Conservation (phyloP, 139 green algal genomes). For the Dunaliella sp. region DNA sequence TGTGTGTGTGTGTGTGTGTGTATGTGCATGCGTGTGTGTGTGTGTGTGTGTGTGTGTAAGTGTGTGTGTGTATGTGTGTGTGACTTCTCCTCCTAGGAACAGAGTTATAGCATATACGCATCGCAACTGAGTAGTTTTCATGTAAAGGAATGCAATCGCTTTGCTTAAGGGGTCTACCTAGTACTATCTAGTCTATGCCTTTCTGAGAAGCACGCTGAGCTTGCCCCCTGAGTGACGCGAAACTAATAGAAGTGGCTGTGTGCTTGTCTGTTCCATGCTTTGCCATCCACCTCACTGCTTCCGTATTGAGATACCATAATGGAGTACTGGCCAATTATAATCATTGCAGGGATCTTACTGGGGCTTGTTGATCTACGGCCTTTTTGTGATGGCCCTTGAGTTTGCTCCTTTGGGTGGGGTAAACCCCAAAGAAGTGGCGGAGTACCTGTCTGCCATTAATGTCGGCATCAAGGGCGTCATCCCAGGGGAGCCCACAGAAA, state of each 20-base stretch:
- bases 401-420: constrained; percentile 55
- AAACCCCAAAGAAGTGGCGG: constrained; percentile 52
- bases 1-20: not conserved
- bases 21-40: not conserved
- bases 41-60: constrained; percentile 6
- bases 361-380: constrained; percentile 48
- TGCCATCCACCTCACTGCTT: not conserved
- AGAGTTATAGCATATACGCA: no score
- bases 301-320: not conserved
- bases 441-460: constrained; percentile 56
- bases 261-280: no score
- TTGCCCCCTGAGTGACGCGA: no score
- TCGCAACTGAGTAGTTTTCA: no score
- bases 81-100: no score
- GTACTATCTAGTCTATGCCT: no score
- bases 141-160: no score
- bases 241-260: no score
- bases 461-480: constrained; percentile 57
- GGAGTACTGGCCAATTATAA: not conserved
- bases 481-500: constrained; percentile 48
- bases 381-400: constrained; percentile 51
- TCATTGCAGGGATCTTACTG: not conserved
- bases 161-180: no score
- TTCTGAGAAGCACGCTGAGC: no score
- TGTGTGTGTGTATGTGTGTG: not conserved